Percentiles rank a stretch among this genome's conserved stretches.
phyloP scores from a whole-genome alignment of 208 protist genomes.

The Histomonas meleagridis region DNA sequence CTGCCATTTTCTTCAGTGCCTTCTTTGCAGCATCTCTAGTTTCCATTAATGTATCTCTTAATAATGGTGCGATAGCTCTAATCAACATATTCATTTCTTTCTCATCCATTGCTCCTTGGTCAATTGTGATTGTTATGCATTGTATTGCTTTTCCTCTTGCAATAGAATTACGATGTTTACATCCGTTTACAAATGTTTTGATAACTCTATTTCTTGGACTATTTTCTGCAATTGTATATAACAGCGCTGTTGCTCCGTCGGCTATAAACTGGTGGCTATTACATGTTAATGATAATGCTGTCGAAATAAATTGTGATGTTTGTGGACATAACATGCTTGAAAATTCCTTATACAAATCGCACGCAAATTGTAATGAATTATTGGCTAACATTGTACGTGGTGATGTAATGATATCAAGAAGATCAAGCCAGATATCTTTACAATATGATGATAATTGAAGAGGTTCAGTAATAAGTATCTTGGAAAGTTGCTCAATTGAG shows the following conservation, averaged over 20 bases:
- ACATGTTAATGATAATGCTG: not conserved
- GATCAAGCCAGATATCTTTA: not conserved
- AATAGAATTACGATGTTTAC: not conserved
- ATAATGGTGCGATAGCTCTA: not conserved
- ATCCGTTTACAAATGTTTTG: not conserved
- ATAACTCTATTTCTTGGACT: not conserved
- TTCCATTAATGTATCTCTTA: not conserved
- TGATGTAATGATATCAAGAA: not conserved
- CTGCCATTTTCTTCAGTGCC: not conserved
- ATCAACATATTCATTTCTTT: not conserved
- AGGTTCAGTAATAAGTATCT: not conserved
- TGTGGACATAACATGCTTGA: not conserved
- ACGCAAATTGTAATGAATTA: not conserved
- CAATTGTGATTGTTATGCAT: not conserved
- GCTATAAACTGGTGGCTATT: not conserved
- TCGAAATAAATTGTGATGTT: not conserved
- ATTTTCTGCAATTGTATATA: not conserved
- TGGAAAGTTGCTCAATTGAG: not conserved
- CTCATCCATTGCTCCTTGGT: not conserved
- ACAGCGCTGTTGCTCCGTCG: not conserved
- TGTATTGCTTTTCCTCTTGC: not conserved
- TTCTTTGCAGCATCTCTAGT: not conserved
- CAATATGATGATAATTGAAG: not conserved
- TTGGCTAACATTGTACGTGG: not conserved
- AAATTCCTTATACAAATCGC: not conserved